Conservation (phyloP, 495 filamentous ascomycete genomes). For the Aspergillus asperescens region DNA sequence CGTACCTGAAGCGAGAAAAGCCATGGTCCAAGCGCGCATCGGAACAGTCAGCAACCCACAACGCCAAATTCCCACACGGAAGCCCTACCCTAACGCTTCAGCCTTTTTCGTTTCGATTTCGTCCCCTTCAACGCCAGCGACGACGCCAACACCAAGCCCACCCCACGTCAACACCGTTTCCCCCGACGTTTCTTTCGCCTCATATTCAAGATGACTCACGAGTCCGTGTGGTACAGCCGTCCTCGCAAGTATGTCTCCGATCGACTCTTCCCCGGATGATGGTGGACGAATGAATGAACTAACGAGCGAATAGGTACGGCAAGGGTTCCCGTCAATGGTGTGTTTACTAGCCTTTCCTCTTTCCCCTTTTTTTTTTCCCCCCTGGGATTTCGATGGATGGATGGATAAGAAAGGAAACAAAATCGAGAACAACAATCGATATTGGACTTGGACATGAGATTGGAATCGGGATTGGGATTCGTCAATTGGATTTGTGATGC, state of each 20-base stretch:
- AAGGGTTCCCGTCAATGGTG: constrained; percentile 92
- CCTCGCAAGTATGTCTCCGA: constrained; percentile 81
- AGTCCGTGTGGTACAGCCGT: constrained; percentile 98
- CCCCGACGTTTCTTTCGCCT: constrained; percentile 30
- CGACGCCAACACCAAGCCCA: constrained; percentile 31
- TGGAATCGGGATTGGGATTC: constrained; percentile 1
- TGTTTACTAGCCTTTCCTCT: constrained; percentile 22
- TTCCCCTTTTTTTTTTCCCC: too few species aligned
- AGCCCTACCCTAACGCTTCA: constrained; percentile 34
- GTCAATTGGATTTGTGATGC: background rate
- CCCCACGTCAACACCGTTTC: constrained; percentile 34
- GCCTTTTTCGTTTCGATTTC: constrained; percentile 25
- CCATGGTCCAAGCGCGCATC: background rate
- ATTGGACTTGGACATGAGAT: constrained; percentile 1
- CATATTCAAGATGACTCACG: constrained; percentile 84
- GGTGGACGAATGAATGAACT: too few species aligned
- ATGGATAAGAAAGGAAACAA: background rate
- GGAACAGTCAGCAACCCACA: background rate
- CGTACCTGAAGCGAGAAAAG: background rate
- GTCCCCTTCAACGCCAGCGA: constrained; percentile 30
- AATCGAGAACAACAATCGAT: constrained; percentile 14
- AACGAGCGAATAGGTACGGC: constrained; percentile 50
- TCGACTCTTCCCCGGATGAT: too few species aligned
- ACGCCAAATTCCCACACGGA: constrained; percentile 16
- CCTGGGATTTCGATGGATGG: background rate